phyloP scores from a whole-genome alignment of 192 early-diverging fungal species.

The Mortierella alpina region DNA sequence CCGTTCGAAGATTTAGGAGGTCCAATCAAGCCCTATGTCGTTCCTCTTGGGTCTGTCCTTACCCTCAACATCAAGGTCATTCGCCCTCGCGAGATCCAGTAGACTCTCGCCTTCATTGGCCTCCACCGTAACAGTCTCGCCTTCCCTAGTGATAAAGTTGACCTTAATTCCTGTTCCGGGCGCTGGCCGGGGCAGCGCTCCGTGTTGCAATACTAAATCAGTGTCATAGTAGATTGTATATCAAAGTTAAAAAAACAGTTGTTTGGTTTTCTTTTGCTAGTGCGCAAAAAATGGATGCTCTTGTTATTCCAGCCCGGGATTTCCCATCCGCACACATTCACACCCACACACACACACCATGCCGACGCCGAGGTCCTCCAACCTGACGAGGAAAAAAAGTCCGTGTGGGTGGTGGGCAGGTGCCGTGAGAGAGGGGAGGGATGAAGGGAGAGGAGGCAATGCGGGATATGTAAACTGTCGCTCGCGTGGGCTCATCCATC shows the following conservation, averaged over 20 bases:
- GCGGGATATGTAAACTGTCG: too few species aligned
- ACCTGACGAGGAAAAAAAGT: too few species aligned
- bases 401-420: too few species aligned
- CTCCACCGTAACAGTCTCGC: slow-evolving; percentile 77
- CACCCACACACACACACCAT: too few species aligned
- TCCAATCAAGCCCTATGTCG: not conserved
- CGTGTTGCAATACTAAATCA: slow-evolving; percentile 31
- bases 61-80: slow-evolving; percentile 96
- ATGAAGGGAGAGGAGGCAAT: too few species aligned
- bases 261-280: not conserved
- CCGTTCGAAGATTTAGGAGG: not conserved
- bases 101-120: slow-evolving; percentile 89
- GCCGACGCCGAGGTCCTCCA: too few species aligned
- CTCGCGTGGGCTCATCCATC: too few species aligned
- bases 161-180: slow-evolving; percentile 66
- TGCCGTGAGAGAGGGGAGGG: too few species aligned
- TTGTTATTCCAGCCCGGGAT: not conserved
- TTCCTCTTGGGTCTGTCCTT: not conserved
- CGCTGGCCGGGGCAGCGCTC: slow-evolving; percentile 41
- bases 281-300: not conserved
- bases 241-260: not conserved
- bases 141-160: slow-evolving; percentile 88
- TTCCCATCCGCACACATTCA: not conserved
- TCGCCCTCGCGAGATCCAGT: slow-evolving; percentile 90
- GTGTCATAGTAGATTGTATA: not conserved